Evolutionary conservation across 176 grass and related monocot species (phyloP), one percentile per base, ranked within the genome.

Genomic region (Eremochloa ophiuroides): DNA sequence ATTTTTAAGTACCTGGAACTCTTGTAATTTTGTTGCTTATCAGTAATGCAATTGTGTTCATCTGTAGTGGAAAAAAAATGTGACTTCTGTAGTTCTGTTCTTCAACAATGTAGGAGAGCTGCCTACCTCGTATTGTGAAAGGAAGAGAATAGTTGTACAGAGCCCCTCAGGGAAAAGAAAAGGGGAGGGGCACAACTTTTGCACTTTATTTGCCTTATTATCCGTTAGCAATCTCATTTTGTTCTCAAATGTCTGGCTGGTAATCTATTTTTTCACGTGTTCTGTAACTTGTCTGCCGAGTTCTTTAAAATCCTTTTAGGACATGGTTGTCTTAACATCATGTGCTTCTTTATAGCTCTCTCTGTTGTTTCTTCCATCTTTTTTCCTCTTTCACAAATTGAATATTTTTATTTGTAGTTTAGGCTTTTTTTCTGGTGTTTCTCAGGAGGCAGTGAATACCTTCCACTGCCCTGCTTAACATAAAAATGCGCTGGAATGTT

Each of bases 331-430:
- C n/a, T 28, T 81, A 59, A 18, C 43, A 58, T 18, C 69, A 4
- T 31, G 55, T 82, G 42, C 53, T 82, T 70, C 22, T 31, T 75
- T 65, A 1, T 31, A 74, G 55, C 53, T 10, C 1, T 59, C 55
- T 26, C 34, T 42, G 27, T 39, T 38, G 29, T 39, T 81, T 81
- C 40, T 34, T 71, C 3, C 33, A 53, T 71, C 18, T 20, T 69
- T 70, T 75, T 25, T 12, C 51, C 9, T 40, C 35, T 81, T 81
- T 35, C 70, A 34, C 69, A 30, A 20, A 39, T 50, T 76, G n/a
- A 25, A 69, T 22, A 62, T 75, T 76, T 22, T 55, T 76, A 37
- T 26, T 43, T 70, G 20, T 78, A 73, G n/a, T 44, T 78, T 65
- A 67, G 17, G 38, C 51, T 48, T 33, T 40, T 82, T 29, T 77